Evolutionary conservation across 768 basidiomycete species (phyloP).

Genomic region (Sporobolomyces roseus): DNA sequence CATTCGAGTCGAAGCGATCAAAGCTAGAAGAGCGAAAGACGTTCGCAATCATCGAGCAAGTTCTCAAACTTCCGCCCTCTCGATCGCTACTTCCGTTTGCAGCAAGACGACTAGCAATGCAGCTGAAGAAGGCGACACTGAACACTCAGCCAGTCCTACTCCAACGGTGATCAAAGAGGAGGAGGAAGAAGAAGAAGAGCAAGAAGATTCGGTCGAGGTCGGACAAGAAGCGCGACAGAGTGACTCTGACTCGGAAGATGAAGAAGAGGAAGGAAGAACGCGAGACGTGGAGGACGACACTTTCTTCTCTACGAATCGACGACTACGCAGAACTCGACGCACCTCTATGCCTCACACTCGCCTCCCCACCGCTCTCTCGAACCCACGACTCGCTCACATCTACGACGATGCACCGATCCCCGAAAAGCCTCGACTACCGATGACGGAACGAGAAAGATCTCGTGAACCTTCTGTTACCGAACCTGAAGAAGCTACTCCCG

Average conservation of each 20-base stretch:
- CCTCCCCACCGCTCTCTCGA: slow-evolving; percentile 33
- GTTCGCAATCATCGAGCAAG: slow-evolving; percentile 12
- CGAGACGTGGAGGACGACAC: slow-evolving; percentile 25
- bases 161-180: not conserved
- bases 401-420: slow-evolving; percentile 30
- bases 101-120: not conserved
- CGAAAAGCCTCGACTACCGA: slow-evolving; percentile 32
- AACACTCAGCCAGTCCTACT: not conserved
- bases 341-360: slow-evolving; percentile 22
- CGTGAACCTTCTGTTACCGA: not conserved
- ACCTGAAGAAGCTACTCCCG: slow-evolving; percentile 4
- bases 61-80: slow-evolving; percentile 1
- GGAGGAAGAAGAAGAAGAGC: not conserved
- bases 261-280: not conserved
- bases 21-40: slow-evolving; percentile 53
- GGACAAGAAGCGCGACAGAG: not conserved
- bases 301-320: slow-evolving; percentile 23
- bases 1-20: slow-evolving; percentile 58
- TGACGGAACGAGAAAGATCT: not conserved
- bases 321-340: slow-evolving; percentile 1
- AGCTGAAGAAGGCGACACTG: not conserved
- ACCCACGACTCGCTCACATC: slow-evolving; percentile 32
- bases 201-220: too few relatives aligned
- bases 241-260: slow-evolving; percentile 2
- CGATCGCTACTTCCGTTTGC: not conserved